These are phyloP conservation scores for Colletotrichum spinosum DNA, from an alignment of 2,329 filamentous ascomycete genomes.

Conservation along the genomic window DNA sequence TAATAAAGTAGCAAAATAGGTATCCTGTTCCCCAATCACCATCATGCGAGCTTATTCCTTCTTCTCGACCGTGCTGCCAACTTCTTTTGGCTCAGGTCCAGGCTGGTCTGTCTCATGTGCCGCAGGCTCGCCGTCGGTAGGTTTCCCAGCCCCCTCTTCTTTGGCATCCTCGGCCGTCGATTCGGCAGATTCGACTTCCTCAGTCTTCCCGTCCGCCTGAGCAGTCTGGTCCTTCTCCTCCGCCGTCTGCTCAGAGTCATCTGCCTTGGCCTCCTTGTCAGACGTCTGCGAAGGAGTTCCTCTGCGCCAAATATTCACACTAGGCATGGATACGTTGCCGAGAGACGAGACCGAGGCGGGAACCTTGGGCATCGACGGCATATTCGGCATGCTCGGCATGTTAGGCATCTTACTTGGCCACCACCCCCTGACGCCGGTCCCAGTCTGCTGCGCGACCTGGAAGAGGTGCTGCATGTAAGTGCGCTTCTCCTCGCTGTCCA, in stretches of 20 bases:
- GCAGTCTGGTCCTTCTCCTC: background rate
- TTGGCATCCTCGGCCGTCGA: background rate
- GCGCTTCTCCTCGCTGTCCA: conserved; percentile 49
- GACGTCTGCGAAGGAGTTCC: conserved; percentile 33
- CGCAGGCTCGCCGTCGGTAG: background rate
- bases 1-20: background rate
- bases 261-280: background rate
- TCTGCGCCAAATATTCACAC: conserved; percentile 46
- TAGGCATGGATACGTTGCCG: conserved; percentile 47
- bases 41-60: background rate
- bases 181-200: background rate
- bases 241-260: background rate
- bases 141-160: background rate
- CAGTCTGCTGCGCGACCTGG: conserved; percentile 60
- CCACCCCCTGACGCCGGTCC: conserved; percentile 58
- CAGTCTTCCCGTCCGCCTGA: background rate
- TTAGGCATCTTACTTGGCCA: conserved; percentile 59
- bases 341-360: conserved; percentile 44
- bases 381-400: conserved; percentile 46
- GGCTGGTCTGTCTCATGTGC: background rate
- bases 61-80: background rate
- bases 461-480: conserved; percentile 64
- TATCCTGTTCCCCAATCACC: background rate
- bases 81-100: conserved; percentile 4
- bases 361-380: conserved; percentile 47